Evolutionary conservation across 2,329 filamentous ascomycete genomes (phyloP).

Genomic region (Talaromyces funiculosus): DNA sequence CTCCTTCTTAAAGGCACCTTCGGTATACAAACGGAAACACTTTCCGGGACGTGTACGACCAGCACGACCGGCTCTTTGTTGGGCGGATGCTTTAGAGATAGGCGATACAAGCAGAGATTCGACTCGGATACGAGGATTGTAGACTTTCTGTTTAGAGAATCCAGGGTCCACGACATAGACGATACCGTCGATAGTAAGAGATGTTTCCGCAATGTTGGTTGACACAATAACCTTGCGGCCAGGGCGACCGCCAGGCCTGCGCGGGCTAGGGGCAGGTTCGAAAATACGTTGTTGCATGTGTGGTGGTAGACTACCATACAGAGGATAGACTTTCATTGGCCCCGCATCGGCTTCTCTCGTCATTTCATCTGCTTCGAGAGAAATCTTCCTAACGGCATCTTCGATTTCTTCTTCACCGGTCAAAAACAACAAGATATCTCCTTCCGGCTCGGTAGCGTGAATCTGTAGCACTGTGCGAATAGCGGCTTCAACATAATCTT

Average conservation of each 20-base stretch:
- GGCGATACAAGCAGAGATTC: conserved; percentile 96
- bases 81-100: conserved; percentile 94
- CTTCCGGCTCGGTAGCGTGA: conserved; percentile 84
- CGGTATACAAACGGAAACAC: conserved; percentile 95
- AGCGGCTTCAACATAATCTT: conserved; percentile 93
- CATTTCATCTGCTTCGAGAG: conserved; percentile 85
- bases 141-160: conserved; percentile 99
- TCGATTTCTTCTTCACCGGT: conserved; percentile 99
- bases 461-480: conserved; percentile 94
- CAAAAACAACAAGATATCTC: conserved; percentile 88
- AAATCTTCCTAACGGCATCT: conserved; percentile 88
- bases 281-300: conserved; percentile 94
- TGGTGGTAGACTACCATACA: conserved; percentile 90
- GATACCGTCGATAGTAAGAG: conserved; percentile 95
- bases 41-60: conserved; percentile 98
- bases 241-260: conserved; percentile 69
- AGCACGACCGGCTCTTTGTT: conserved; percentile 96
- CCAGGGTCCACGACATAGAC: conserved; percentile 99
- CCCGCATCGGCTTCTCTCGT: conserved; percentile 85
- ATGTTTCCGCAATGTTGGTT: conserved; percentile 97
- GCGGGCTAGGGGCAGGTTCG: conserved; percentile 71
- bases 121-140: conserved; percentile 93
- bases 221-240: conserved; percentile 93
- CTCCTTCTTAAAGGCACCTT: conserved; percentile 93
- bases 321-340: conserved; percentile 81